Percentiles rank a stretch among this genome's conserved stretches.
Conservation (phyloP, 78 protist species). For the Tieghemostelium lacteum region DNA sequence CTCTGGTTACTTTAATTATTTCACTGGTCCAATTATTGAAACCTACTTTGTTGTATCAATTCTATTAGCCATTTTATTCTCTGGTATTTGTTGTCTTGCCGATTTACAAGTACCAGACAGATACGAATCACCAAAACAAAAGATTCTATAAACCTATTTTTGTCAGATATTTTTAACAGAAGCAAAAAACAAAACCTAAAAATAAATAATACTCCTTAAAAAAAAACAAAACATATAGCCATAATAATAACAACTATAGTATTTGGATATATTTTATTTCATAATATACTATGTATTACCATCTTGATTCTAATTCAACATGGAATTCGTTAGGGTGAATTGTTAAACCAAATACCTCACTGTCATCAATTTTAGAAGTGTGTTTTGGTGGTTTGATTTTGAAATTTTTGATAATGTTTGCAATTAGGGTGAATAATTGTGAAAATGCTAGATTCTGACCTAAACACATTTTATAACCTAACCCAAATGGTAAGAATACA, state of each 20-base stretch:
- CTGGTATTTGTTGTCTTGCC: slow-evolving; percentile 48
- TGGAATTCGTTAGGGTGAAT: slow-evolving; percentile 28
- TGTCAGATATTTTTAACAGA: too few species aligned
- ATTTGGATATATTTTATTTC: too few species aligned
- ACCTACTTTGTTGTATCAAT: slow-evolving; percentile 32
- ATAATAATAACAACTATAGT: too few species aligned
- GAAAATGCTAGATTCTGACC: background rate
- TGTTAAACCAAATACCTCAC: slow-evolving; percentile 46
- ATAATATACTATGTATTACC: too few species aligned
- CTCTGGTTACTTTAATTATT: slow-evolving; percentile 29
- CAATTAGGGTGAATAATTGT: slow-evolving; percentile 4
- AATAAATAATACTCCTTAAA: too few species aligned
- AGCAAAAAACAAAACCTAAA: too few species aligned
- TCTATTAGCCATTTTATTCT: slow-evolving; percentile 44
- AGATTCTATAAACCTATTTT: too few species aligned
- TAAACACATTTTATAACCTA: slow-evolving; percentile 4
- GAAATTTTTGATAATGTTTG: slow-evolving; percentile 18
- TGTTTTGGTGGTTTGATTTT: background rate
- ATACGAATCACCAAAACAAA: slow-evolving; percentile 69
- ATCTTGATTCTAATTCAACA: slow-evolving; percentile 1
- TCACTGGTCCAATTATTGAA: slow-evolving; percentile 69
- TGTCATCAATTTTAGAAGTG: slow-evolving; percentile 1
- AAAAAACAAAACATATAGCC: too few species aligned
- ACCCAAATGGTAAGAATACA: background rate
- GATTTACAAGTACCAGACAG: slow-evolving; percentile 73